Conservation (phyloP, 176 grass and related monocot genomes). For the Zea mays region DNA sequence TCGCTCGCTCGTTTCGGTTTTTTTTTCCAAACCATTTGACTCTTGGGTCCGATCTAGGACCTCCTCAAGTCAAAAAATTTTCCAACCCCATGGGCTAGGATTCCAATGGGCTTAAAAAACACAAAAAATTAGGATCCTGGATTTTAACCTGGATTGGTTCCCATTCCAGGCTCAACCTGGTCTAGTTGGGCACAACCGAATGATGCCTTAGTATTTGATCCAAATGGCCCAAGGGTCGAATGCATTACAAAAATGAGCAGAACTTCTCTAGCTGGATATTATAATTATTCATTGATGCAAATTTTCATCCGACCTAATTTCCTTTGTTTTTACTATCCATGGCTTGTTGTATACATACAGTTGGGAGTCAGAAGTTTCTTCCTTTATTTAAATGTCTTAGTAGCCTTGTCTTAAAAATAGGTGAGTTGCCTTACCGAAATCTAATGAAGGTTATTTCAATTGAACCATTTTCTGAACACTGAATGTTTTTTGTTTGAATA, state of each 20-base stretch:
- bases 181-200: too few species aligned
- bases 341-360: background rate
- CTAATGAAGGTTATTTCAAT: background rate
- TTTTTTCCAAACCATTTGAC: too few species aligned
- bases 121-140: too few species aligned
- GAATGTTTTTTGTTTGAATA: slow-evolving; percentile 12
- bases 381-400: background rate
- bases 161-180: too few species aligned
- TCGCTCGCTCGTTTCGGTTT: too few species aligned
- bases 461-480: slow-evolving; percentile 3
- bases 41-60: too few species aligned
- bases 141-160: too few species aligned
- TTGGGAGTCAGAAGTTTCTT: background rate
- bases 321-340: background rate
- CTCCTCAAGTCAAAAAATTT: too few species aligned
- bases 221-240: background rate
- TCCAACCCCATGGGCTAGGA: too few species aligned
- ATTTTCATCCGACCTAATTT: background rate
- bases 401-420: background rate
- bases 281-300: background rate
- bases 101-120: too few species aligned
- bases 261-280: slow-evolving; percentile 5
- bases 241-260: background rate
- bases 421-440: background rate
- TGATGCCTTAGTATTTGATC: background rate